phyloP scores from a whole-genome alignment of 345 rosid genomes.

The Eucalyptus curtisii region DNA sequence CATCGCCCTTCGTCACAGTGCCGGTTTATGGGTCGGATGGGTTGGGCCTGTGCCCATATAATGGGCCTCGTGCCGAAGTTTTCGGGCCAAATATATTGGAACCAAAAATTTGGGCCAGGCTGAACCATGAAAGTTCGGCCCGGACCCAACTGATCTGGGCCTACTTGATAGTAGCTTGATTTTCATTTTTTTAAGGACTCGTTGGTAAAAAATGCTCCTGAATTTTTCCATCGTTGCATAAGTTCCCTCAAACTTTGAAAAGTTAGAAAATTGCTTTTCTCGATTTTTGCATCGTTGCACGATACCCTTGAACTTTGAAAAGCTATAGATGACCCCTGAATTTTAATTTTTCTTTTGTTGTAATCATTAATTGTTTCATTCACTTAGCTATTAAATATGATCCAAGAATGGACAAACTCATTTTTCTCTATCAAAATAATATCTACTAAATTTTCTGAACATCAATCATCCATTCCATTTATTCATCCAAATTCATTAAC shows the following conservation, averaged over 20 bases:
- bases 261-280: background rate
- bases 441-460: background rate
- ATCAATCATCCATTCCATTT: background rate
- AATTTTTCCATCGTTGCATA: background rate
- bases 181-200: background rate
- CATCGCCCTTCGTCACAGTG: background rate
- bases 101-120: background rate
- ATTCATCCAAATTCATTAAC: background rate
- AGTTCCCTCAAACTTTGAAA: background rate
- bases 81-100: background rate
- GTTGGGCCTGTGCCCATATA: background rate
- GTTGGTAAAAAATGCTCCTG: background rate
- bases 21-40: background rate
- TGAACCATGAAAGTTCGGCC: background rate
- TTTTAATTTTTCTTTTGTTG: background rate
- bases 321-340: background rate
- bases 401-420: background rate
- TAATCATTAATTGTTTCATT: background rate
- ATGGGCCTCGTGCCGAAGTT: background rate
- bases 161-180: background rate
- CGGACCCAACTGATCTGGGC: background rate
- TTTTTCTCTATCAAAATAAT: background rate
- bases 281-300: background rate
- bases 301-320: background rate
- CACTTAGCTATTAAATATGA: background rate